Evolutionary conservation across 768 basidiomycete genomes (phyloP), one percentile per base, ranked within the genome.

Genomic region (Austroboletus eburneus): DNA sequence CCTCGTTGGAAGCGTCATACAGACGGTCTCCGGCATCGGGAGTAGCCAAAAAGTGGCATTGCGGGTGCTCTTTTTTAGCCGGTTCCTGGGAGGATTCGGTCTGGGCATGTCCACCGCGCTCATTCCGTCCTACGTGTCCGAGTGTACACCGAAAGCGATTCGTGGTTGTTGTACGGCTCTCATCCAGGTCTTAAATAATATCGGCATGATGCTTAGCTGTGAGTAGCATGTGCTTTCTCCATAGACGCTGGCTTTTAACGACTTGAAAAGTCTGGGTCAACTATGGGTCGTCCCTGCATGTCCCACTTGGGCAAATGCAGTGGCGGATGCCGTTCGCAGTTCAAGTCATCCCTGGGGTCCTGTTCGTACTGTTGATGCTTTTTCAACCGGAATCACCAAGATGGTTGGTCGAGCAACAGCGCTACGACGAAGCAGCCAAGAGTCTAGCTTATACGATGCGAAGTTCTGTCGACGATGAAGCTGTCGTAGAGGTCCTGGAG

Each of bases 31-130:
- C 18, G 75, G 76, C 1, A 48, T 77, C 1, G 72, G 74, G 16
- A 70, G 61, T 49, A 66, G 57, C 35, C 61, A 54, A 45, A 42
- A 23, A 5, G 66, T 69, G 3, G 72, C 61, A 12, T 56, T 74
- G 9, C 57, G 57, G 9, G 67, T 74, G 7, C 64, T 76, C 30
- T 76, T 72, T 51, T 73, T 73, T 52, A 67, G 74, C 43, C 71
- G 80, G 4, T 84, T 83, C 61, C 45, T 85, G 0, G 72, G 76
- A 6, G 83, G 85, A 17, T 66, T 83, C 42, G 81, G 83, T 7
- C 72, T 83, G 23, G 80, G 81, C 13, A 74, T 76, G 70, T 68
- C 73, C 7, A 70, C 72, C 2, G 74, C 76, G 4, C 58, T 79
- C 2, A 70, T 76, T 5, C 77, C 78, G 12, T 66, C 74, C 0